Evolutionary conservation across 768 basidiomycete species (phyloP), one percentile per base, ranked within the genome.

Genomic region (Collybia nuda): DNA sequence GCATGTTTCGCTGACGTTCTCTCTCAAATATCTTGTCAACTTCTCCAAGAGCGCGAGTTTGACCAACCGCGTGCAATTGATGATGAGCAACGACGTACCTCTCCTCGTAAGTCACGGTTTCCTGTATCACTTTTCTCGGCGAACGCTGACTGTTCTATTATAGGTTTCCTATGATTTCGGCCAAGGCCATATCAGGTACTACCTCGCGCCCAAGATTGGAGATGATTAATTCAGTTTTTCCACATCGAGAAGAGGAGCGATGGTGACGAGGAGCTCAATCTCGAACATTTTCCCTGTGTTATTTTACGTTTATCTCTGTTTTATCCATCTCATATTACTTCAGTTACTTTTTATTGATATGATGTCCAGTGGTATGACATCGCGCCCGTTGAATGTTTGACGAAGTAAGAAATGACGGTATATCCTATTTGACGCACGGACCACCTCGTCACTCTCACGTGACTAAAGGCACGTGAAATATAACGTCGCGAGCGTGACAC

Each of bases 11-110:
- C 77, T 98, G 43, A 98, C 94, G 1, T 98, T 98, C 76, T 93
- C 91, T 26, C 76, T 98, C 60, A 98, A 98, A 69, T 99, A 98
- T 70, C 85, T 98, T 23, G 86, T 90, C 67, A 98, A 97, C 73
- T 98, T 99, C 62, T 84, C 93, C 46, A 98, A 97, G 79, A 91
- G 89, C 55, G 74, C 88, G 1, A 77, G 85, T 24, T 72, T 99
- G 35, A 80, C 84, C 12, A 76, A 73, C 55, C 80, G 75, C 22
- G 93, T 95, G 29, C 81, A 85, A 62, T 79, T 97, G 19, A 88
- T 88, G 80, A 85, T 97, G 86, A 90, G 86, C 68, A 92, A 90
- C 64, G 93, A 96, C 28, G 93, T 96, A 0, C 93, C 93, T 2
- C 73, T 96, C 43, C 78, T 96, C 48, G 91, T 92, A 40, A 65